A percentile compares a stretch with the other conserved stretches of the same genome.
Evolutionary conservation across 371 early-diverging fungal genomes (phyloP).

Genomic region (Apophysomyces elegans): DNA sequence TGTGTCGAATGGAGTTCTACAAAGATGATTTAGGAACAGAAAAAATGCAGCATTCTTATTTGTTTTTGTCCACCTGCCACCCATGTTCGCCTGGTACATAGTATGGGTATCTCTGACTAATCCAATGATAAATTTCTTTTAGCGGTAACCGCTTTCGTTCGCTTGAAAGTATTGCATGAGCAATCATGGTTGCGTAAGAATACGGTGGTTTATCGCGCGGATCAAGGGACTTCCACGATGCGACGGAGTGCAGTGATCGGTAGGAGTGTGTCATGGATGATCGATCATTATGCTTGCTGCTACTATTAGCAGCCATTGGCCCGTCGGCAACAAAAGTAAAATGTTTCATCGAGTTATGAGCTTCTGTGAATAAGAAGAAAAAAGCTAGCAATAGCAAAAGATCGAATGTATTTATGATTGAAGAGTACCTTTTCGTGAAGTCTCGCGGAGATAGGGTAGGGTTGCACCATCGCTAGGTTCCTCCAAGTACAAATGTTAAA

Average conservation of each 20-base stretch:
- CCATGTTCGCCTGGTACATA: constrained; percentile 68
- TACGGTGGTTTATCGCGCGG: constrained; percentile 67
- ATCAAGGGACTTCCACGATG: constrained; percentile 19
- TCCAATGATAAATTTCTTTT: constrained; percentile 86
- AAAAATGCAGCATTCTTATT: background rate
- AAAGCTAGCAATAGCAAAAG: background rate
- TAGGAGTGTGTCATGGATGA: background rate
- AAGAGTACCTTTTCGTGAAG: background rate
- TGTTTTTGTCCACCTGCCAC: constrained; percentile 66
- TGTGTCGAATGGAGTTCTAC: constrained; percentile 96
- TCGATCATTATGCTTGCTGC: background rate
- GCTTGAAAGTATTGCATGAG: constrained; percentile 77
- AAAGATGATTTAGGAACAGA: background rate
- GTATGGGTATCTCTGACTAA: constrained; percentile 70
- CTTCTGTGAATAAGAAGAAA: background rate
- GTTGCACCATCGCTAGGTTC: constrained; percentile 9
- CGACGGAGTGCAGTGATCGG: constrained; percentile 3
- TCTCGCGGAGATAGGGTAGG: background rate
- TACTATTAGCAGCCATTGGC: background rate
- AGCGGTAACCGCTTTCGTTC: constrained; percentile 73
- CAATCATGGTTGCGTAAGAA: constrained; percentile 88
- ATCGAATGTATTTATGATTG: background rate
- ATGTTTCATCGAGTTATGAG: background rate
- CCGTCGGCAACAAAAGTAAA: constrained; percentile 5
- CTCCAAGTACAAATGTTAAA: background rate